Evolutionary conservation across 352 stramenopile species (phyloP), one percentile per base, ranked within the genome.

Genomic region (Phytophthora uliginosa): DNA sequence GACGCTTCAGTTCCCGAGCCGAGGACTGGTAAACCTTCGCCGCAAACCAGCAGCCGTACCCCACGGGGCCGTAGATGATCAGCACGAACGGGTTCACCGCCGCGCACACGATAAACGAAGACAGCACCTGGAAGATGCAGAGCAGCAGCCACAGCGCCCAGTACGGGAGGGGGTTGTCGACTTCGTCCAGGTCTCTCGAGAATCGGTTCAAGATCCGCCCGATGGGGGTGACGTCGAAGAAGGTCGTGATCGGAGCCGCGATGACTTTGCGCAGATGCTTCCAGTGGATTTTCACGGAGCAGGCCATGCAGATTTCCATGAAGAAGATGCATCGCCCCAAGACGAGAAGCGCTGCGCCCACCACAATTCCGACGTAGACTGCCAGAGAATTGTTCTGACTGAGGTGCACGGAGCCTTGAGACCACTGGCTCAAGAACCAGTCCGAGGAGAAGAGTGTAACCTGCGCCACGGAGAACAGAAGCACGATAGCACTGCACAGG

Each of bases 1-100:
- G 84, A 7, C 97, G 89, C 82, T 99, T 98, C 17, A 99, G 69
- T 68, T 99, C 97, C 4, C 84, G 70, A 70, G 89, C 76, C 22
- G 82, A 87, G 58, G 79, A 69, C 63, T 98, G 82, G 80, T 97
- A 98, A 63, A 98, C 69, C 98, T 97, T 55, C 40, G 40, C 56
- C 54, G 66, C 40, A 34, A 74, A 20, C 51, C 54, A 64, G 52
- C 54, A 74, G 52, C 52, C 59, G 18, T 28, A 77, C 50, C 10
- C 33, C 6, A 86, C 66, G 7, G 81, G 82, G 8, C 79, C 10
- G 59, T 89, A 89, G 31, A 88, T 28, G 13, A 88, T 69, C 4
- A 91, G 28, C n/a, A 89, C 64, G 50, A 72, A 83, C n/a, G 78
- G 78, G 20, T 76, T 81, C 28, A 69, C 79, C 18, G 54, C 61